Conservation (phyloP, 2,329 filamentous ascomycete genomes). For the Phialophora verrucosa region DNA sequence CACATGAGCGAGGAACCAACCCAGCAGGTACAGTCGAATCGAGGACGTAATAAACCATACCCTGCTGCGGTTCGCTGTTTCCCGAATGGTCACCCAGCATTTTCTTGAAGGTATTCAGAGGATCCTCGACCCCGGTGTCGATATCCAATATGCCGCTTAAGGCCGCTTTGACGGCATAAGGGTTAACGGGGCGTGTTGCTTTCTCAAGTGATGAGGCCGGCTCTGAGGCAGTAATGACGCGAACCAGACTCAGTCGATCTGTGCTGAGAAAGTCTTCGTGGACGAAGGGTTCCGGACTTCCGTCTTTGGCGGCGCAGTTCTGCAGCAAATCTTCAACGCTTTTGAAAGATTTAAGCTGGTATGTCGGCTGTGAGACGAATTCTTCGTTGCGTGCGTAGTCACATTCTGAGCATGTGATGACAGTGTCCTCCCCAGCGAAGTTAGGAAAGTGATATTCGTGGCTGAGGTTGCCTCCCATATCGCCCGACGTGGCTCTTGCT, state of each 20-base stretch:
- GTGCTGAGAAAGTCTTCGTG: slow-evolving; percentile 34
- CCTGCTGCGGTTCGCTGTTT: slow-evolving; percentile 41
- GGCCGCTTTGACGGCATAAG: slow-evolving; percentile 69
- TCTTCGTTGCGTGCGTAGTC: slow-evolving; percentile 86
- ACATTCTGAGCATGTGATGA: slow-evolving; percentile 77
- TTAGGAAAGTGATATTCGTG: slow-evolving; percentile 93
- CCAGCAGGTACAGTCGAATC: slow-evolving; percentile 28
- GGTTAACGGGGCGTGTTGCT: slow-evolving; percentile 51
- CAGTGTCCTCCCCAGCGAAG: slow-evolving; percentile 79
- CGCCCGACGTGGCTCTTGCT: slow-evolving; percentile 90
- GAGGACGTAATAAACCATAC: slow-evolving; percentile 36
- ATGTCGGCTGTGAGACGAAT: slow-evolving; percentile 62
- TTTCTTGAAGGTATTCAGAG: slow-evolving; percentile 26
- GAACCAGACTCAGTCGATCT: slow-evolving; percentile 27
- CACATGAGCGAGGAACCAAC: slow-evolving; percentile 1
- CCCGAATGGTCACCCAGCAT: slow-evolving; percentile 40
- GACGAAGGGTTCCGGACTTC: not conserved
- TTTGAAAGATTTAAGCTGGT: slow-evolving; percentile 8
- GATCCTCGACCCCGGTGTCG: slow-evolving; percentile 71
- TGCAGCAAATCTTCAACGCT: not conserved
- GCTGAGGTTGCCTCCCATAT: slow-evolving; percentile 90
- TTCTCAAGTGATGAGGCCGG: not conserved
- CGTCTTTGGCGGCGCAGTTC: not conserved
- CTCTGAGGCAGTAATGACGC: slow-evolving; percentile 3
- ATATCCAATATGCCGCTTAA: slow-evolving; percentile 61